phyloP scores from a whole-genome alignment of 2,329 filamentous ascomycete species.

The Penicillium sp. region DNA sequence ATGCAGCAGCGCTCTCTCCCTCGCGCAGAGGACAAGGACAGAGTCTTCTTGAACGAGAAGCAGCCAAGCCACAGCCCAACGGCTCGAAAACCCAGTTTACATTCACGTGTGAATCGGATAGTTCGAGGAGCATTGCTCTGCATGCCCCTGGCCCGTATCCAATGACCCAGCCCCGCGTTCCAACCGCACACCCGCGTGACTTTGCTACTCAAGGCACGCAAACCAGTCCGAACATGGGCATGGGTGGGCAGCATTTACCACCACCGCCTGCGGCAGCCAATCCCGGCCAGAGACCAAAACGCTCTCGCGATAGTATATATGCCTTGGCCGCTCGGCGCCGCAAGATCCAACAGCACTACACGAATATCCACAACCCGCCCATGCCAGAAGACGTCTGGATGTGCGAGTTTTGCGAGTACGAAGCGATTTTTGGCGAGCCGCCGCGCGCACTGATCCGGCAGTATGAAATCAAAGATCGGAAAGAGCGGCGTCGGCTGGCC shows the following conservation, averaged over 20 bases:
- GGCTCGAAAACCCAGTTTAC: constrained; percentile 81
- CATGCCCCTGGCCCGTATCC: constrained; percentile 54
- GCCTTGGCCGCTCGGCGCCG: constrained; percentile 71
- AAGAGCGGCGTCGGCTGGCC: constrained; percentile 76
- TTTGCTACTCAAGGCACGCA: constrained; percentile 54
- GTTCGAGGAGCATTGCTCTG: constrained; percentile 73
- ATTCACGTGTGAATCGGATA: constrained; percentile 90
- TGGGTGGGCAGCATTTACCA: constrained; percentile 23
- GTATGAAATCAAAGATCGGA: constrained; percentile 92
- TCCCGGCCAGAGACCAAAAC: constrained; percentile 60
- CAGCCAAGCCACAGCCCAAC: constrained; percentile 56
- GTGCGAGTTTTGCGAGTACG: constrained; percentile 97
- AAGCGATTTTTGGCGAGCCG: constrained; percentile 85
- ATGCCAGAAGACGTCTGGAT: constrained; percentile 77
- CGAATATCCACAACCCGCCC: constrained; percentile 72
- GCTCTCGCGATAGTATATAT: constrained; percentile 67
- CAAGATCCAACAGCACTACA: constrained; percentile 69
- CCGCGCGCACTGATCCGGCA: constrained; percentile 80
- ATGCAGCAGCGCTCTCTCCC: constrained; percentile 66
- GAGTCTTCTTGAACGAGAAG: constrained; percentile 70
- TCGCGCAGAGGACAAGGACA: constrained; percentile 63
- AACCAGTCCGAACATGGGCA: constrained; percentile 49
- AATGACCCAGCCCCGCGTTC: constrained; percentile 32
- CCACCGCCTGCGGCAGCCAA: constrained; percentile 33
- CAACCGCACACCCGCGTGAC: constrained; percentile 28